phyloP scores from a whole-genome alignment of 73 alveolate species.

The Tetrahymena elliotti region DNA sequence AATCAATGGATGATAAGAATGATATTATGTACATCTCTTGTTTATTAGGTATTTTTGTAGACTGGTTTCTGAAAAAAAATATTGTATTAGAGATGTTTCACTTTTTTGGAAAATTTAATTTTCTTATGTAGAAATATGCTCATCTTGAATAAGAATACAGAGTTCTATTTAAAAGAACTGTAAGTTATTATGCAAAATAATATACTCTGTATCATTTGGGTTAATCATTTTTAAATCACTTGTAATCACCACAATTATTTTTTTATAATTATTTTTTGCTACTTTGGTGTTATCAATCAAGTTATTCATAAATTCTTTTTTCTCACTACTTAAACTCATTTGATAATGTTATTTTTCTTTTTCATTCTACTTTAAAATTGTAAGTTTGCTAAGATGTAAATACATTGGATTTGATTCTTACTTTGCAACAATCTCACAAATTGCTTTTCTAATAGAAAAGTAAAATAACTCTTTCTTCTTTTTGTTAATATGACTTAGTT shows the following conservation, averaged over 20 bases:
- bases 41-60: background rate
- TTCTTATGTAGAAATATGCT: background rate
- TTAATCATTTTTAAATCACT: background rate
- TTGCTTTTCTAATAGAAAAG: background rate
- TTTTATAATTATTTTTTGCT: background rate
- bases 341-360: background rate
- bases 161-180: background rate
- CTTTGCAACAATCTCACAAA: background rate
- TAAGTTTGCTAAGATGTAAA: background rate
- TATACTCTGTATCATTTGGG: background rate
- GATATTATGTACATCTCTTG: background rate
- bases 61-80: background rate
- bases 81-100: background rate
- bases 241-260: background rate
- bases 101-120: background rate
- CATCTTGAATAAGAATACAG: background rate
- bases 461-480: background rate
- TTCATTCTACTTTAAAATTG: no score
- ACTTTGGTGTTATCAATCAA: background rate
- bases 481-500: background rate
- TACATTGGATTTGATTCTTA: background rate
- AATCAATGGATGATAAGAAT: background rate
- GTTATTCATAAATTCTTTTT: background rate
- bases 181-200: background rate
- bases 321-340: background rate